Conservation (phyloP, 2,329 filamentous ascomycete species). For the Fusarium secorum region DNA sequence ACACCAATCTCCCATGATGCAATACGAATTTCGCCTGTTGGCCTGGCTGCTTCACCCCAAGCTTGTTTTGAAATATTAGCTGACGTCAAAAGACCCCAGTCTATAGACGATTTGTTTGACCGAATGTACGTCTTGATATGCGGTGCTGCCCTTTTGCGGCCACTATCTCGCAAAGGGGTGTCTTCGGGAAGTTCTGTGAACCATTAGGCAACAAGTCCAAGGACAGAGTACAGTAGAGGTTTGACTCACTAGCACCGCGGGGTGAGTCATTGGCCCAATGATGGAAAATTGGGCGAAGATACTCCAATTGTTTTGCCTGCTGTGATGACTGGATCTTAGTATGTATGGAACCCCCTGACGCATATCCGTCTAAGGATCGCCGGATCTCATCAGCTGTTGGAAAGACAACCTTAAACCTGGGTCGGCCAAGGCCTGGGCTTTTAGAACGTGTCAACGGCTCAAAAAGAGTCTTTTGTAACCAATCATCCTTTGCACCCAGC, state of each 20-base stretch:
- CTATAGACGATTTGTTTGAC: constrained; percentile 65
- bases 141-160: constrained; percentile 75
- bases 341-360: constrained; percentile 81
- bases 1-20: constrained; percentile 87
- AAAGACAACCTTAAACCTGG: constrained; percentile 76
- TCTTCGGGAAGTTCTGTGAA: constrained; percentile 40
- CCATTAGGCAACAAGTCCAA: not conserved
- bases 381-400: constrained; percentile 83
- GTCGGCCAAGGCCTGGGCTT: constrained; percentile 35
- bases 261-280: constrained; percentile 75
- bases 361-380: constrained; percentile 78
- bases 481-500: constrained; percentile 72
- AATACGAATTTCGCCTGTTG: constrained; percentile 70
- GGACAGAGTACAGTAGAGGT: not conserved
- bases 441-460: constrained; percentile 52
- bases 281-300: constrained; percentile 73
- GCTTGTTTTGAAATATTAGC: constrained; percentile 92
- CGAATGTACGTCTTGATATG: constrained; percentile 92
- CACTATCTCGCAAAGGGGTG: constrained; percentile 55
- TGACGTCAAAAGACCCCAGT: constrained; percentile 89
- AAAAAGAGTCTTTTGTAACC: constrained; percentile 74
- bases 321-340: constrained; percentile 75
- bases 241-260: constrained; percentile 45
- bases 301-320: constrained; percentile 77
- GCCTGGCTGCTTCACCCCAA: constrained; percentile 74